Base-by-base conservation (phyloP, 305 asterid genomes). In the Petunia hybrid region DNA sequence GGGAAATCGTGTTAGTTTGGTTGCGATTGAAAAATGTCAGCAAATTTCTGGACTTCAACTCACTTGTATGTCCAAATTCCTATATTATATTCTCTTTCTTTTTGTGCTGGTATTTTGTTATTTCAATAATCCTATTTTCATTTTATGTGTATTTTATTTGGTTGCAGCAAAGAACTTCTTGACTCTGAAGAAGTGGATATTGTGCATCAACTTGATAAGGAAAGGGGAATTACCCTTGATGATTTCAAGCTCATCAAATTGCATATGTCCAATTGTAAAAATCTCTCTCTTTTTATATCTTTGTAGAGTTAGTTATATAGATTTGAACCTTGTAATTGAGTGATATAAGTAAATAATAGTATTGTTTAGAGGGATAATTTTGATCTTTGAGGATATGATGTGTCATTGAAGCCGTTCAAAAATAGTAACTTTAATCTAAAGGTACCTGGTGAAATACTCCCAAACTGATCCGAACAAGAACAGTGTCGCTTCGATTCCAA, bases 21-120 rank as follows among this genome's bases (percentile, higher is more conserved):
- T 22, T 22, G 31, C 31, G 31, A 22, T 22, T 22, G 31, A 22
- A 22, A 22, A 22, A 94, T 92, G 98, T 97, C 97, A 53, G 92
- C 98, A 78, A 94, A 94, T 89, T 94, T 94, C 91, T 94, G 98
- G 98, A 87, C 92, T 80, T 94, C 98, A 63, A 88, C 98, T 81
- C 97, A 94, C 91, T 87, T 83, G 98, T 92, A 87, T 86, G 90
- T 67, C 16, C 8, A 40, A 14, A 68, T 22, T 45, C 7, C 8
- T 61, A 40, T 40, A 13, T 8, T 70, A 53, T 55, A 40, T 36
- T 67, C 8, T 76, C 78, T 22, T 9, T 42, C 73, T 67, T 40
- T 4, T 10, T 48, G 4, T n/a, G 13, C 31, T 63, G 4, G 22
- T 13, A 3, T 10, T 76, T 63, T 10, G 35, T 10, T 48, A 2